phyloP scores from a whole-genome alignment of 2,329 filamentous ascomycete species.

The Pseudogymnoascus pannorum region DNA sequence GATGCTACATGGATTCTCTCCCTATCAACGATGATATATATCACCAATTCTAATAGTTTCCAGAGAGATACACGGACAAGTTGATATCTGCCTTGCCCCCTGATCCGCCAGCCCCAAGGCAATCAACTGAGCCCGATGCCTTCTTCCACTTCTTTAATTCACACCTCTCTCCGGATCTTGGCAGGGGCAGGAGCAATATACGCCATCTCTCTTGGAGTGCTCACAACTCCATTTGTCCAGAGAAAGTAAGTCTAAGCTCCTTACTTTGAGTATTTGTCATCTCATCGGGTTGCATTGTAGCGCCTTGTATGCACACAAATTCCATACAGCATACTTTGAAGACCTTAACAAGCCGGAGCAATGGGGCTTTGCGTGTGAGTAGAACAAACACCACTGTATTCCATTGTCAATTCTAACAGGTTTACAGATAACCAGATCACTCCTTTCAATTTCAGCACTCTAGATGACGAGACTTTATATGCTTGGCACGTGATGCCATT shows the following conservation, averaged over 20 bases:
- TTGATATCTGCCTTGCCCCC: not conserved
- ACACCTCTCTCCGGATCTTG: constrained; percentile 45
- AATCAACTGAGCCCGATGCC: not conserved
- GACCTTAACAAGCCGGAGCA: constrained; percentile 69
- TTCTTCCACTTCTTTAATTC: not conserved
- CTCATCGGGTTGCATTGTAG: constrained; percentile 28
- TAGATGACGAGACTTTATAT: constrained; percentile 71
- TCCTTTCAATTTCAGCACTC: constrained; percentile 69
- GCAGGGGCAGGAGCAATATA: constrained; percentile 58
- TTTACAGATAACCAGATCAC: constrained; percentile 73
- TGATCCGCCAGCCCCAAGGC: not conserved
- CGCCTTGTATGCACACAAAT: constrained; percentile 73
- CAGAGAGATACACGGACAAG: not conserved
- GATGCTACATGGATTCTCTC: not conserved
- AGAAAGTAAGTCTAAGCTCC: constrained; percentile 56
- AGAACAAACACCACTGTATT: not conserved
- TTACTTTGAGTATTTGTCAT: not conserved
- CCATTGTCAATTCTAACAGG: not conserved
- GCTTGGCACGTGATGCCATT: constrained; percentile 87
- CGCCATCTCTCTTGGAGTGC: constrained; percentile 53
- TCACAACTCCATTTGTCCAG: constrained; percentile 66
- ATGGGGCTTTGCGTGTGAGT: constrained; percentile 78
- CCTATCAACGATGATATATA: not conserved
- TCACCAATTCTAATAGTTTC: not conserved
- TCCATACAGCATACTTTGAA: constrained; percentile 65